A percentile compares a stretch with the other conserved stretches of the same genome.
These are phyloP conservation scores for Wallacemonas sp. DNA, from an alignment of 208 protist genomes.

Conservation along the genomic window DNA sequence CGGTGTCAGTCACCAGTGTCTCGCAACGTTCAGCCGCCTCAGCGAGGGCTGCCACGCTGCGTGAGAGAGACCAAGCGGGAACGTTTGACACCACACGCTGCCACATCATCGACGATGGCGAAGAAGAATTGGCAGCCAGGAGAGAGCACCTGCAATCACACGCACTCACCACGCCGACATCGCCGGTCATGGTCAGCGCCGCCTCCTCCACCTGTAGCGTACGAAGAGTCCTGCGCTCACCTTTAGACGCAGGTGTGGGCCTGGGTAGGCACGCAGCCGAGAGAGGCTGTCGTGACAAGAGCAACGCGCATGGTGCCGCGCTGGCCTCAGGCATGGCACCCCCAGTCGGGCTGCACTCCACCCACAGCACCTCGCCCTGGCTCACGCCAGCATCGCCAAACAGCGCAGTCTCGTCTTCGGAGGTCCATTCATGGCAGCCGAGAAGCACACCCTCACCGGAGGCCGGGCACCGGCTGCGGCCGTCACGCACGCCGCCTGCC, in stretches of 20 bases:
- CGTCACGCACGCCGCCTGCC: too few species aligned
- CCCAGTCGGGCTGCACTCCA: neutral
- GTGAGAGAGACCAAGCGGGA: neutral
- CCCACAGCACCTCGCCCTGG: neutral
- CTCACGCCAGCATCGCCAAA: neutral
- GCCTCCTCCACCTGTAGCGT: slow-evolving; percentile 5
- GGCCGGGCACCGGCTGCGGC: neutral
- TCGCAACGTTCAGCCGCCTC: too few species aligned
- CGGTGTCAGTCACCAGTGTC: too few species aligned
- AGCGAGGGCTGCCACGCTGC: neutral
- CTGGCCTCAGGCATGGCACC: neutral
- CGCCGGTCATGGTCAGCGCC: slow-evolving; percentile 1
- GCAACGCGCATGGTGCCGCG: neutral
- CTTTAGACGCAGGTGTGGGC: too few species aligned
- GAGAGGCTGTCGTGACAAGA: neutral
- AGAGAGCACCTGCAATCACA: neutral
- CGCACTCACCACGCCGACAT: slow-evolving; percentile 2
- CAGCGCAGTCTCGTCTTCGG: neutral
- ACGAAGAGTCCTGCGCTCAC: too few species aligned
- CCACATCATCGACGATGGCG: neutral
- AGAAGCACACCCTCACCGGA: neutral
- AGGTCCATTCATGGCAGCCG: slow-evolving; percentile 5
- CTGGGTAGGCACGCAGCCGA: too few species aligned
- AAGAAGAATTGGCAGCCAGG: neutral
- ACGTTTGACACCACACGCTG: neutral